These are phyloP conservation scores for Phytophthora nicotianae DNA, from an alignment of 352 stramenopile genomes.

Conservation along the genomic window DNA sequence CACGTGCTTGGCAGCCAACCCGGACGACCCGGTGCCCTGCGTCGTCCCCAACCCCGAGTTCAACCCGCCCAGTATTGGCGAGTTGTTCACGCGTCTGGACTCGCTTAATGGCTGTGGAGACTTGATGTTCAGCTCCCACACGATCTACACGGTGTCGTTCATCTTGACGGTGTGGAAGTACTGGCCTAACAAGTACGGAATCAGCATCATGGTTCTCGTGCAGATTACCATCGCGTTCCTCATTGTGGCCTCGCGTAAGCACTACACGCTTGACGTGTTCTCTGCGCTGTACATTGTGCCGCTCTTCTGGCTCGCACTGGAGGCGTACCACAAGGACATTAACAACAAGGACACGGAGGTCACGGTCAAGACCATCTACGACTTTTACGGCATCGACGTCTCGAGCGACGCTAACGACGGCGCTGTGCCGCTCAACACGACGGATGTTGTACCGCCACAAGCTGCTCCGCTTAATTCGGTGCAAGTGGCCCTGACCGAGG, in stretches of 20 bases:
- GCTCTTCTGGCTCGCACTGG: constrained; percentile 81
- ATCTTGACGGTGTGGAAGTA: constrained; percentile 89
- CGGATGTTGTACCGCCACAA: constrained; percentile 9
- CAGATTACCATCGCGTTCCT: constrained; percentile 88
- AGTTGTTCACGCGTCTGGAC: constrained; percentile 79
- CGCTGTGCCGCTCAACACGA: constrained; percentile 26
- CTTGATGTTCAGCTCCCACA: constrained; percentile 94
- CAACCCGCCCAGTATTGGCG: constrained; percentile 45
- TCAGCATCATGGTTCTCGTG: constrained; percentile 73
- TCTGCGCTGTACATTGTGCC: constrained; percentile 89
- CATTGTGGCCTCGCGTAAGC: constrained; percentile 89
- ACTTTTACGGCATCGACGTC: constrained; percentile 64
- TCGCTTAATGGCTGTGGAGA: constrained; percentile 89
- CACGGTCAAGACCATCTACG: constrained; percentile 66
- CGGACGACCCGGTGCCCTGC: constrained; percentile 57
- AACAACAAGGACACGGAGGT: constrained; percentile 79
- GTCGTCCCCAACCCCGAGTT: constrained; percentile 78
- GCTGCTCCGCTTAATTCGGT: constrained; percentile 31
- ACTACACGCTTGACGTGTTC: constrained; percentile 92
- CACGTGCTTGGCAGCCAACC: constrained; percentile 57
- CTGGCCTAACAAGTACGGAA: constrained; percentile 81
- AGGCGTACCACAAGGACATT: constrained; percentile 84
- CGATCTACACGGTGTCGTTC: constrained; percentile 91
- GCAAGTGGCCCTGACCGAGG: constrained; percentile 41
- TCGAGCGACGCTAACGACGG: constrained; percentile 35